Evolutionary conservation across 352 stramenopile genomes (phyloP).

Genomic region (Pythium diclinum): DNA sequence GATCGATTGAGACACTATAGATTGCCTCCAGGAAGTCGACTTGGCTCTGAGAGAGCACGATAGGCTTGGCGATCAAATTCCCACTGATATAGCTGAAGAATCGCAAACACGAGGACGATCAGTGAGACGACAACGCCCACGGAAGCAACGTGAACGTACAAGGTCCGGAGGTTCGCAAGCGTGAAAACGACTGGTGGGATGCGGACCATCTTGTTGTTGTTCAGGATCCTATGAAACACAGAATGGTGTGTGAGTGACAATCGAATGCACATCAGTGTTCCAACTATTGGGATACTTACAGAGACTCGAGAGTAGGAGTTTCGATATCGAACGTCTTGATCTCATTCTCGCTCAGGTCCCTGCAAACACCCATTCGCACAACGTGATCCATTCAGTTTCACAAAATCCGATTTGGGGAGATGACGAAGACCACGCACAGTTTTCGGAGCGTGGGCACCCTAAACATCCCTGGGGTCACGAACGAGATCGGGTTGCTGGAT

Average conservation of each 20-base stretch:
- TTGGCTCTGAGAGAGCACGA: background rate
- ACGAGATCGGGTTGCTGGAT: background rate
- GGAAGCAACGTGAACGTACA: background rate
- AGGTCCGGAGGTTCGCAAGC: background rate
- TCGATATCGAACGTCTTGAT: background rate
- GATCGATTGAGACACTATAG: background rate
- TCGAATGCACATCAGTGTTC: background rate
- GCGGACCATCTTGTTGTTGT: background rate
- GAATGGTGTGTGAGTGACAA: background rate
- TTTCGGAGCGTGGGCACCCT: background rate
- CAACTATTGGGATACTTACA: background rate
- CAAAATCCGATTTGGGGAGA: background rate
- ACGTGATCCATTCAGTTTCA: background rate
- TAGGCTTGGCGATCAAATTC: background rate
- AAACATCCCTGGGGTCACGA: background rate
- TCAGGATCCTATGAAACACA: background rate
- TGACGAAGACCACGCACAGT: background rate
- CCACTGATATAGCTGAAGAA: background rate
- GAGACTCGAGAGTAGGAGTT: background rate
- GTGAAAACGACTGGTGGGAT: background rate
- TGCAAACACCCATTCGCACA: background rate
- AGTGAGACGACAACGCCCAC: background rate
- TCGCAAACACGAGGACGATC: background rate
- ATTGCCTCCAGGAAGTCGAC: background rate
- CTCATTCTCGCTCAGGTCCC: background rate